phyloP scores from a whole-genome alignment of 805 yeast genomes.

The Lachancea fermentati region DNA sequence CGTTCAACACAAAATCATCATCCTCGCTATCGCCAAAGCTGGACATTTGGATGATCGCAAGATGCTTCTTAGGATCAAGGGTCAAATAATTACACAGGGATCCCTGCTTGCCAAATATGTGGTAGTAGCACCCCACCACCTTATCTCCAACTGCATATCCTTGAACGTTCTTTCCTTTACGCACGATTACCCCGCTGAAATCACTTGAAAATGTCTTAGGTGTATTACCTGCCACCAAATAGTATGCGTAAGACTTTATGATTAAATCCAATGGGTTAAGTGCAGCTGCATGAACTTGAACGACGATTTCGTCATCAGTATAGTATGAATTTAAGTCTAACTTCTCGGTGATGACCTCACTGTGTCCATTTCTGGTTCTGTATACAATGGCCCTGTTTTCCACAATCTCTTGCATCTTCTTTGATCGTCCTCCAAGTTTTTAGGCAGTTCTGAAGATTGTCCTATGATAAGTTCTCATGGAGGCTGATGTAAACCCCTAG shows the following conservation, averaged over 20 bases:
- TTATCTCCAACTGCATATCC: conserved; percentile 24
- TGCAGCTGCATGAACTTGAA: conserved; percentile 28
- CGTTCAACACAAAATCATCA: conserved; percentile 28
- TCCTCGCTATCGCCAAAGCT: conserved; percentile 8
- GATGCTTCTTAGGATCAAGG: conserved; percentile 31
- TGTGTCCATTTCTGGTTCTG: conserved; percentile 17
- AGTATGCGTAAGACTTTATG: conserved; percentile 13
- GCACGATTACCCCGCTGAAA: conserved; percentile 28
- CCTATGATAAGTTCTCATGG: too few relatives aligned
- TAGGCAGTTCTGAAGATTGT: too few relatives aligned
- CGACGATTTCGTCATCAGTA: conserved; percentile 23
- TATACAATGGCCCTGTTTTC: conserved; percentile 23
- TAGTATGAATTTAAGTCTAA: conserved; percentile 24
- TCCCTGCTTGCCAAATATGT: conserved; percentile 32
- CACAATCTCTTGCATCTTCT: conserved; percentile 9
- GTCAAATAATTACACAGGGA: conserved; percentile 44
- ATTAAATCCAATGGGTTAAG: conserved; percentile 29
- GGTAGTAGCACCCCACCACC: conserved; percentile 24
- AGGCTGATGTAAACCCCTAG: too few relatives aligned
- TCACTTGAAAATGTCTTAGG: conserved; percentile 27
- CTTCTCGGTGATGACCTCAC: conserved; percentile 14
- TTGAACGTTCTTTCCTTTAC: conserved; percentile 20
- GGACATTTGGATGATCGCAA: conserved; percentile 32
- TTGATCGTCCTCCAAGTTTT: too few relatives aligned
- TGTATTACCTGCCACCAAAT: conserved; percentile 6